Evolutionary conservation across 1,139 yeast genomes (phyloP), one percentile per base, ranked within the genome.

Genomic region (Zygoascus sp.): DNA sequence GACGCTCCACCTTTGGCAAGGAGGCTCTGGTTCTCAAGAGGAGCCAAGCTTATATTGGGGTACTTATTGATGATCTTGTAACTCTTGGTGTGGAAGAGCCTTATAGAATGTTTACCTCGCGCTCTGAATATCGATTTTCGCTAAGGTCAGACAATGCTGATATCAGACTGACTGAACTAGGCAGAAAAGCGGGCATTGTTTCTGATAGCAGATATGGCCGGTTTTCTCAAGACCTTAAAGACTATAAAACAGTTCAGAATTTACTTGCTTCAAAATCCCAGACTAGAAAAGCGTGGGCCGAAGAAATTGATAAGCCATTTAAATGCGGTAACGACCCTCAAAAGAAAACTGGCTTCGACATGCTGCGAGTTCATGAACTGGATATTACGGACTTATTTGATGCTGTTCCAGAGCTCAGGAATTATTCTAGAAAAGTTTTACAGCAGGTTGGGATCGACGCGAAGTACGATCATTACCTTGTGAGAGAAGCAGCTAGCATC

Each of bases 71-170:
- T 65, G 99, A 94, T 67, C 72, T 94, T 56, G 85, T 89, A 32
- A 90, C 97, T 1, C 88, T 89, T 66, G 99, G 98, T 16, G 96
- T 94, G 1, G 90, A 84, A 51, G 99, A 94, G 62, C 99, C 99
- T 1, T 94, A 94, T 63, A 74, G 99, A 53, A 94, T 94, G 98
- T 94, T 94, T 61, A 94, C 98, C 0, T 88, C 97, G 2, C 75
- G 99, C 47, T 86, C 96, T 0, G 99, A 94, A 62, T 94, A 88
- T 64, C 74, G 98, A 59, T 79, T 94, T 38, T 82, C 90, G 23
- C 84, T 89, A 7, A 74, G 99, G 50, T 81, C 96, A 1, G 98
- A 94, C 64, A 94, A 92, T 68, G 98, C 99, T 0, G 97, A 94
- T 60, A 64, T 75, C 48, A 71, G 99, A 50, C 68, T 94, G 47